phyloP scores from a whole-genome alignment of 441 rosid genomes.

The Rhodomyrtus psidioides region DNA sequence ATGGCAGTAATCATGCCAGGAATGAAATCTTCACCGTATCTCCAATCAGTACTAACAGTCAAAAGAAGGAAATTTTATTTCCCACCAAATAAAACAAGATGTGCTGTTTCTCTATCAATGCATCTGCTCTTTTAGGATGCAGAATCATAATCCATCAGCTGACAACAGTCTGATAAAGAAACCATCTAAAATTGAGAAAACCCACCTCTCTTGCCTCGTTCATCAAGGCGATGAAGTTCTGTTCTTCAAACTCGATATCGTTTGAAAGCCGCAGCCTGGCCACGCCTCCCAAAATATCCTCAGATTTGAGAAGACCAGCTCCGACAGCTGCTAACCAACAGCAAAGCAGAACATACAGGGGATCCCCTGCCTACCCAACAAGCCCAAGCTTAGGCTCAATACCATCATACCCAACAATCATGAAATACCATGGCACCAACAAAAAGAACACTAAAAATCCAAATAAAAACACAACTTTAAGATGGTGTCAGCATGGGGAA shows the following conservation, averaged over 20 bases:
- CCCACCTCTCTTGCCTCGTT: slow-evolving; percentile 79
- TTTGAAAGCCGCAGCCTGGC: slow-evolving; percentile 73
- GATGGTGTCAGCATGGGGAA: not conserved
- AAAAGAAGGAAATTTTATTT: not conserved
- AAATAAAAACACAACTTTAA: not conserved
- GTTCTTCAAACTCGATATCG: slow-evolving; percentile 91
- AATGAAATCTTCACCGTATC: not conserved
- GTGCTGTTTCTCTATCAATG: not conserved
- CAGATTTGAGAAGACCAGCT: slow-evolving; percentile 92
- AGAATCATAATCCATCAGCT: not conserved
- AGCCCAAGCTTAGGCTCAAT: slow-evolving; percentile 1
- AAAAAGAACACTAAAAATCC: not conserved
- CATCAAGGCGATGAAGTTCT: slow-evolving; percentile 73
- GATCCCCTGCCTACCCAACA: slow-evolving; percentile 70
- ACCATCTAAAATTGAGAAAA: not conserved
- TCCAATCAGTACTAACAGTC: not conserved
- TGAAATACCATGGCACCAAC: not conserved
- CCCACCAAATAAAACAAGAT: not conserved
- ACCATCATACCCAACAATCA: not conserved
- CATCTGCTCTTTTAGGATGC: not conserved
- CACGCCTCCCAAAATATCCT: slow-evolving; percentile 84
- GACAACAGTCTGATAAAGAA: not conserved
- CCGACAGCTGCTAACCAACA: slow-evolving; percentile 97
- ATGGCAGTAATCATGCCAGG: not conserved
- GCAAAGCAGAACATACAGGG: slow-evolving; percentile 82